Percentiles rank a stretch among this genome's conserved stretches.
phyloP scores from a whole-genome alignment of 306 rosid genomes.

The Acacia confusa region DNA sequence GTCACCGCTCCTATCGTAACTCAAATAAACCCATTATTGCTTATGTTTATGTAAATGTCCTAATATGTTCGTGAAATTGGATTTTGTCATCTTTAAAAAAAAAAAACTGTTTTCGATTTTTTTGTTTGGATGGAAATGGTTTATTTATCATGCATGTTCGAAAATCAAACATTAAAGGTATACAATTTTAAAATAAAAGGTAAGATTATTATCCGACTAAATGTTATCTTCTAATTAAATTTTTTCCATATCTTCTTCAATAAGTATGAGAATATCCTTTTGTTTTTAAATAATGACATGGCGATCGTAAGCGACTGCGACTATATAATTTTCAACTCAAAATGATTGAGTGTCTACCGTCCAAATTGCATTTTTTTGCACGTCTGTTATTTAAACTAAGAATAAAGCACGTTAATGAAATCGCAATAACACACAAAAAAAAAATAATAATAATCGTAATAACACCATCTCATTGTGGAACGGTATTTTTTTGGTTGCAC shows the following conservation, averaged over 20 bases:
- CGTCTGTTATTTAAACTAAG: background rate
- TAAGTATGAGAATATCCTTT: background rate
- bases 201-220: background rate
- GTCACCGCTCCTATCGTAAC: no score
- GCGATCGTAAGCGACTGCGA: background rate
- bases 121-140: background rate
- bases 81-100: background rate
- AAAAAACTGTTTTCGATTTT: background rate
- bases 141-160: background rate
- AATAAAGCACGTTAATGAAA: background rate
- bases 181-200: background rate
- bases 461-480: no score
- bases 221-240: background rate
- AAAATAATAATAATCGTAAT: no score
- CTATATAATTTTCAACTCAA: background rate
- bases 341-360: background rate
- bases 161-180: background rate
- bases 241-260: background rate
- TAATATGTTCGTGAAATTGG: background rate
- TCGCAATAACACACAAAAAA: background rate
- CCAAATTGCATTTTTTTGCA: background rate
- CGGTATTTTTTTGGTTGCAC: no score
- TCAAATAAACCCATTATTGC: no score
- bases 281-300: no score
- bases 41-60: background rate